phyloP scores from a whole-genome alignment of 139 green algal species.

The Chlamydomonas urium region DNA sequence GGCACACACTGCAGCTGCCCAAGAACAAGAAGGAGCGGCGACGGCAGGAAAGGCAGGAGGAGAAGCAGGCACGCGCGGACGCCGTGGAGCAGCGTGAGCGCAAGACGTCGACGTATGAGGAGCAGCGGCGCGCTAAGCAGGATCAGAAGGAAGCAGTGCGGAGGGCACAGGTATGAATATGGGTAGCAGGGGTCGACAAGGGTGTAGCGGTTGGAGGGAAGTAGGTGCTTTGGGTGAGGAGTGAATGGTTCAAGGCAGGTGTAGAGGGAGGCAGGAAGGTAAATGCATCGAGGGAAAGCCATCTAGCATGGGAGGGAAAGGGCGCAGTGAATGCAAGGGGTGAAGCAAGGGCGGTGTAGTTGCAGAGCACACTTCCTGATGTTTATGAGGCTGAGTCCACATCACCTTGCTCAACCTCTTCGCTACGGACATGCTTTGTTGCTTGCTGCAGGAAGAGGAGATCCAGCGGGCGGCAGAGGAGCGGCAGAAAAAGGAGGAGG shows the following conservation, averaged over 20 bases:
- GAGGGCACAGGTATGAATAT: conserved; percentile 53
- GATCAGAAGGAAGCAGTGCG: conserved; percentile 65
- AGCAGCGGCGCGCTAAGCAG: conserved; percentile 45
- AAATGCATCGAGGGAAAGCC: not conserved
- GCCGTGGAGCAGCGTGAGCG: not conserved
- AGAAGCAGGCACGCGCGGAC: conserved; percentile 19
- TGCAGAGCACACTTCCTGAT: not conserved
- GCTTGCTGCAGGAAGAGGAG: conserved; percentile 52
- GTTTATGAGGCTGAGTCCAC: not conserved
- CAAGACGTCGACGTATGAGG: conserved; percentile 57
- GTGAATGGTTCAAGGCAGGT: too few relatives aligned
- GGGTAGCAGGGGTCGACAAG: too few relatives aligned
- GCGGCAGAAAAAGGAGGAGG: conserved; percentile 47
- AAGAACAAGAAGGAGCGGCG: not conserved
- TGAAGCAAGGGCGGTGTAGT: not conserved
- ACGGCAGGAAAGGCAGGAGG: conserved; percentile 14
- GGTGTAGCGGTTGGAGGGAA: too few relatives aligned
- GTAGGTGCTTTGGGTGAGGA: too few relatives aligned
- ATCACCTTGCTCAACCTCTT: not conserved
- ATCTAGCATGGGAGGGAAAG: not conserved
- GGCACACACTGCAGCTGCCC: not conserved
- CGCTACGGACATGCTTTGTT: not conserved
- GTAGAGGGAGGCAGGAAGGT: not conserved
- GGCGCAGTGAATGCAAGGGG: not conserved
- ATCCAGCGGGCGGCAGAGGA: conserved; percentile 59